Base-by-base conservation (phyloP, 768 basidiomycete genomes). In the Pisolithus albus region DNA sequence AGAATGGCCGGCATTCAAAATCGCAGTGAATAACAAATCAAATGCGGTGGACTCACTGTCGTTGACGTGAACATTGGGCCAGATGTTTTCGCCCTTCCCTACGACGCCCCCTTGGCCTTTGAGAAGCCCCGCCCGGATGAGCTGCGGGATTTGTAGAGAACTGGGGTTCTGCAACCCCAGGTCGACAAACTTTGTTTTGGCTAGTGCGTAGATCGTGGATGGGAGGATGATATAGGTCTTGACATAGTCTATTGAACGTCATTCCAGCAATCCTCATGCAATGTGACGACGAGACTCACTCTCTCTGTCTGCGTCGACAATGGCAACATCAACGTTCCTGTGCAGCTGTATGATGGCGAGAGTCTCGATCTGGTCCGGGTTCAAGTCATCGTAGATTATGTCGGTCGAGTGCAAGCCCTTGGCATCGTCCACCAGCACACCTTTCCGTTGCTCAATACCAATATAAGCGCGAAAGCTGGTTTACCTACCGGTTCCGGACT, bases 401-500 rank as follows among this genome's bases (percentile, higher is more conserved):
- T 72, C 69, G 0, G 60, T 60, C 3, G 65, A 43, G 50, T 66
- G 62, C 44, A 67, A 59, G 1, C 81, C 82, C n/a, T 55, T 58
- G 0, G 78, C 73, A 18, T 74, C 53, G 47, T 82, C 81, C 9
- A 66, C 52, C 9, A 81, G 56, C 13, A 76, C 71, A 40, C 71
- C 76, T 72, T 54, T 44, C 15, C 39, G 24, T 19, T 13, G 18
- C n/a, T 41, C 18, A 47, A n/a, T 34, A 18, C 11, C 11, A 5
- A 1, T 23, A 1, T 7, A 8, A 23, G n/a, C 7, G 18, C 11
- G 2, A 8, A 41, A 18, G 11, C 40, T 8, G 7, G 5, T 0
- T 24, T 38, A 16, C 65, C 38, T 49, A 76, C 78, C 78, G 18
- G 73, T 76, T 11, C 80, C 79, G 43, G 79, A 81, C 78, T 81